Percentiles rank a stretch among this genome's conserved stretches.
Evolutionary conservation across 1,139 yeast species (phyloP).

Genomic region (Insectozyma bohioensis): DNA sequence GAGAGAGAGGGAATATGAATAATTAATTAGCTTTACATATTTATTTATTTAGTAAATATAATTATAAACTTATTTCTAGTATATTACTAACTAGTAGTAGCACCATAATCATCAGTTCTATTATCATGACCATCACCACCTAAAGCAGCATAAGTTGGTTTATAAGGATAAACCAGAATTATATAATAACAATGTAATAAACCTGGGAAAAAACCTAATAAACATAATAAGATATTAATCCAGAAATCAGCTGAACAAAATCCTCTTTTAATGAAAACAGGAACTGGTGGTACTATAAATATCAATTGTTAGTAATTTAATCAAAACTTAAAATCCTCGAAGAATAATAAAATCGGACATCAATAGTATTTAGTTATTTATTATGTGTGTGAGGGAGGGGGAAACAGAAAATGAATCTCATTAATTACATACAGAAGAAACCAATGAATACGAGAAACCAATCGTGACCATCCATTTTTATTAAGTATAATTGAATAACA

Average conservation of each 20-base stretch:
- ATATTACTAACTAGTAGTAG: too few relatives aligned
- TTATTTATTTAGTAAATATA: too few relatives aligned
- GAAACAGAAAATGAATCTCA: too few relatives aligned
- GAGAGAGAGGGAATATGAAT: too few relatives aligned
- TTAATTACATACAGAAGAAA: constrained; percentile 53
- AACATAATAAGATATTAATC: constrained; percentile 72
- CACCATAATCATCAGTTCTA: constrained; percentile 27
- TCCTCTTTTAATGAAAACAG: constrained; percentile 78
- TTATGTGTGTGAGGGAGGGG: too few relatives aligned
- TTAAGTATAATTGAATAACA: too few relatives aligned
- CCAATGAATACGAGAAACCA: constrained; percentile 79
- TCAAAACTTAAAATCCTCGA: too few relatives aligned
- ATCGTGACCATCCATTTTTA: constrained; percentile 63
- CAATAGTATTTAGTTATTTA: too few relatives aligned
- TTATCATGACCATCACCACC: constrained; percentile 35
- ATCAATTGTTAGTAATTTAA: background rate
- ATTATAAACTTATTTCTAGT: too few relatives aligned
- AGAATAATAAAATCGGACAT: too few relatives aligned
- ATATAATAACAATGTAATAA: constrained; percentile 64
- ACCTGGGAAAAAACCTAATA: constrained; percentile 84
- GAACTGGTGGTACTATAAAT: constrained; percentile 66
- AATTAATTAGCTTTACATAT: too few relatives aligned
- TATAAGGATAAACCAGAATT: constrained; percentile 53
- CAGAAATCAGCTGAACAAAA: constrained; percentile 67
- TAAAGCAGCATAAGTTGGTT: constrained; percentile 9